phyloP scores from a whole-genome alignment of 306 rosid species.

The Lathyrus tuberosus region DNA sequence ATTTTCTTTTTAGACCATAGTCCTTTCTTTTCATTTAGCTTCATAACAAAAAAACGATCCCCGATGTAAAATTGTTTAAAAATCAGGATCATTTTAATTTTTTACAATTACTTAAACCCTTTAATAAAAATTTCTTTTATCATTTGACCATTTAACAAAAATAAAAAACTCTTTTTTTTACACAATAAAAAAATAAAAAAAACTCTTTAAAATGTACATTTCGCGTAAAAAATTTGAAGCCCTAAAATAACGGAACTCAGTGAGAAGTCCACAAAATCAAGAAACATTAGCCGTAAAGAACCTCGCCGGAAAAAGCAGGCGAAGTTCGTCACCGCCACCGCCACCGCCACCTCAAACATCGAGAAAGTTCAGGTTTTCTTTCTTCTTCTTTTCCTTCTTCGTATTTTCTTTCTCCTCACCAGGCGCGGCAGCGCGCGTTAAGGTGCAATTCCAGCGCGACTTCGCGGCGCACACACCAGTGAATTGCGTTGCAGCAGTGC shows the following conservation, averaged over 20 bases:
- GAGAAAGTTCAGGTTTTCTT: not conserved
- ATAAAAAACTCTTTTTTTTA: no score
- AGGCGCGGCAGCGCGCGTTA: not conserved
- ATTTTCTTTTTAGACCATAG: no score
- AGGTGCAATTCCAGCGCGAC: not conserved
- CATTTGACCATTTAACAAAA: no score
- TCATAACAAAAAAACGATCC: no score
- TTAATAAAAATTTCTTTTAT: no score
- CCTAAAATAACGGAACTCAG: not conserved
- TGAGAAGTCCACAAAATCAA: not conserved
- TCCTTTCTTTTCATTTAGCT: no score
- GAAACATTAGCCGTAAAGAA: not conserved
- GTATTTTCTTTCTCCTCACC: not conserved
- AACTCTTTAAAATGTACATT: not conserved
- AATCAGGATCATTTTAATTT: no score
- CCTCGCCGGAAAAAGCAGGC: not conserved
- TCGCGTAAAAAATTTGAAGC: not conserved
- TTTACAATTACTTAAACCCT: no score
- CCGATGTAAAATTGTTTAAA: no score
- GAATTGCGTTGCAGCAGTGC: constrained; percentile 5
- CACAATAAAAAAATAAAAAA: no score
- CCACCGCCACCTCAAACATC: not conserved
- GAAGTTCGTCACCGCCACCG: not conserved
- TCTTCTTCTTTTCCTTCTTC: not conserved
- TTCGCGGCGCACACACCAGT: not conserved